phyloP scores from a whole-genome alignment of 2,329 filamentous ascomycete genomes.

The Clonostachys chloroleuca region DNA sequence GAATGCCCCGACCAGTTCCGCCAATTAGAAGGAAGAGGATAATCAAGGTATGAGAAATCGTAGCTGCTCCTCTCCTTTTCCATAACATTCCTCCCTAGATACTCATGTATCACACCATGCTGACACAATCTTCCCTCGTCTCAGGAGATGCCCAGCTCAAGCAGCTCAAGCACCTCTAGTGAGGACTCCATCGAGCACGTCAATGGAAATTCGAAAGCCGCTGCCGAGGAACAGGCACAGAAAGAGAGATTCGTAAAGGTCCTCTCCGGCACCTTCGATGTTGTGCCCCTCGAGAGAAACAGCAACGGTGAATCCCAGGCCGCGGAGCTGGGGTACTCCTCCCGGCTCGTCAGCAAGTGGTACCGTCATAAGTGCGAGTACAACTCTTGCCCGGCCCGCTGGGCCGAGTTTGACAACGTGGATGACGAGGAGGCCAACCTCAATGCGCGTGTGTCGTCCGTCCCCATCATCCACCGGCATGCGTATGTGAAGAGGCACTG shows the following conservation, averaged over 20 bases:
- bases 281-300: background rate
- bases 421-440: conserved; percentile 18
- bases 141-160: too few species aligned
- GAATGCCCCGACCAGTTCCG: too few species aligned
- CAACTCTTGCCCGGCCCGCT: conserved; percentile 15
- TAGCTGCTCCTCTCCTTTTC: too few species aligned
- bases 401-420: conserved; percentile 18
- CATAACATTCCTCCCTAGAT: too few species aligned
- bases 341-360: conserved; percentile 6
- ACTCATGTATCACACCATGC: too few species aligned
- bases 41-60: too few species aligned
- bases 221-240: too few species aligned
- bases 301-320: background rate
- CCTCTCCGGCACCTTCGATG: background rate
- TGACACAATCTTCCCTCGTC: too few species aligned
- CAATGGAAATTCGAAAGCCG: too few species aligned
- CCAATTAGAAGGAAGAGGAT: too few species aligned
- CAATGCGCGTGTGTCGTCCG: conserved; percentile 7
- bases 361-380: conserved; percentile 15
- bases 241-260: background rate
- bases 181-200: too few species aligned
- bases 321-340: conserved; percentile 1
- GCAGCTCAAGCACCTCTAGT: too few species aligned
- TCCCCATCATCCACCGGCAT: conserved; percentile 25
- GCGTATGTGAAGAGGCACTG: conserved; percentile 16